phyloP scores from a whole-genome alignment of 352 stramenopile species.

The Phytopythium vexans region DNA sequence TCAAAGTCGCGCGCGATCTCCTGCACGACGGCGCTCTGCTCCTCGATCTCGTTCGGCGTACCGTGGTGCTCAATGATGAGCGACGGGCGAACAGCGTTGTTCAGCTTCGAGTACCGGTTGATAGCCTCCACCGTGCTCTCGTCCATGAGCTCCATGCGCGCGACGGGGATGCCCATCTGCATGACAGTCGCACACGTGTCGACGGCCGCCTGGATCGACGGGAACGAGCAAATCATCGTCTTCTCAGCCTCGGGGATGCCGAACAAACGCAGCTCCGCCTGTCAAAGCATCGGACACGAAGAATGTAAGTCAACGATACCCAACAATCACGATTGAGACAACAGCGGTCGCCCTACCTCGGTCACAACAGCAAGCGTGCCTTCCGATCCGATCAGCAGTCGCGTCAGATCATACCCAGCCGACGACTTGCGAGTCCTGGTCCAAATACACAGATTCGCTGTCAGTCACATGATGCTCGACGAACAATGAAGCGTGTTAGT shows the following conservation, averaged over 20 bases:
- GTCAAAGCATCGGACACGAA: not conserved
- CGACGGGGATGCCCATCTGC: constrained; percentile 86
- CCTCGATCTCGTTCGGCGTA: constrained; percentile 68
- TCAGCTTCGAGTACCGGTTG: constrained; percentile 85
- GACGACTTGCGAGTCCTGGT: constrained; percentile 92
- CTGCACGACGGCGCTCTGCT: constrained; percentile 85
- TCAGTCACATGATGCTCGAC: not conserved
- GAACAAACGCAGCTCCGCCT: constrained; percentile 92
- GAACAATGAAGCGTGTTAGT: not conserved
- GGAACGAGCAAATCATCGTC: constrained; percentile 93
- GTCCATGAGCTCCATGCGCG: constrained; percentile 88
- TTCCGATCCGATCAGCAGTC: constrained; percentile 94
- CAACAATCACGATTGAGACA: not conserved
- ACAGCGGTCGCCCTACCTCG: constrained; percentile 34
- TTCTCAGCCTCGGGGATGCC: constrained; percentile 89
- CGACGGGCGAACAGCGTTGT: constrained; percentile 79
- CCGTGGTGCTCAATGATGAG: constrained; percentile 96
- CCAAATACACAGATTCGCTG: not conserved
- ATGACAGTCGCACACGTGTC: constrained; percentile 83
- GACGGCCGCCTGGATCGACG: constrained; percentile 82
- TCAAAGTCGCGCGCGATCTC: constrained; percentile 86
- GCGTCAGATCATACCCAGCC: constrained; percentile 95
- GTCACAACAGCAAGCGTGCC: constrained; percentile 96
- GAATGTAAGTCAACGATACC: not conserved
- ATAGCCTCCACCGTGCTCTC: constrained; percentile 73